These are phyloP conservation scores for Candida ulmi DNA, from an alignment of 805 yeast species.

Conservation along the genomic window DNA sequence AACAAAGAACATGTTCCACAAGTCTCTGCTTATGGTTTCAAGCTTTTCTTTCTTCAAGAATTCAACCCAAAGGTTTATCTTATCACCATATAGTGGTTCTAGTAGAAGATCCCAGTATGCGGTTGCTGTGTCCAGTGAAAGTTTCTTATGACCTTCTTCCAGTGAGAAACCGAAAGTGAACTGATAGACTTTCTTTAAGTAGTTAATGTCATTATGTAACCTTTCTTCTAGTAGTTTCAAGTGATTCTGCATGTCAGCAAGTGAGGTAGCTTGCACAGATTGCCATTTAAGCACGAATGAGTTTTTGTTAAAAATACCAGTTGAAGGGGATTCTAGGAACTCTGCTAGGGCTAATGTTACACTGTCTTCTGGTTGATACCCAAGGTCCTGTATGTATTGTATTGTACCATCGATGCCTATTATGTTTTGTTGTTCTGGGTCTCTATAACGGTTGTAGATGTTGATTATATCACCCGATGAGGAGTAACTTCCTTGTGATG, in stretches of 20 bases:
- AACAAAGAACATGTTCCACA: slow-evolving; percentile 79
- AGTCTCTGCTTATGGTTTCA: slow-evolving; percentile 57
- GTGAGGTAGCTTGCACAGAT: slow-evolving; percentile 21
- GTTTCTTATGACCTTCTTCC: slow-evolving; percentile 52
- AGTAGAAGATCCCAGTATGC: slow-evolving; percentile 78
- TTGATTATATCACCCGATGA: not conserved
- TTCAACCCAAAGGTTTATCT: slow-evolving; percentile 50
- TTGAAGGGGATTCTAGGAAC: slow-evolving; percentile 57
- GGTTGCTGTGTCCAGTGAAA: slow-evolving; percentile 54
- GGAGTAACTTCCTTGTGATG: slow-evolving; percentile 9
- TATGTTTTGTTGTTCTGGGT: slow-evolving; percentile 13
- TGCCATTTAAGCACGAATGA: slow-evolving; percentile 59
- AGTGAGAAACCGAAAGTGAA: slow-evolving; percentile 65
- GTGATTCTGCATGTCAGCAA: slow-evolving; percentile 42
- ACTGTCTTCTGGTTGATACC: slow-evolving; percentile 68
- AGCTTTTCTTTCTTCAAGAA: slow-evolving; percentile 43
- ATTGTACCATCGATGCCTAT: slow-evolving; percentile 82
- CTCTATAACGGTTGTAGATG: slow-evolving; percentile 21
- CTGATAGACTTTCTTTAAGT: slow-evolving; percentile 56
- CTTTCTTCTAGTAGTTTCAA: slow-evolving; percentile 28
- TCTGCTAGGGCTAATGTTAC: slow-evolving; percentile 66
- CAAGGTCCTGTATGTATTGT: slow-evolving; percentile 58
- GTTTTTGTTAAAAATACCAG: slow-evolving; percentile 52
- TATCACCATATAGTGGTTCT: slow-evolving; percentile 21
- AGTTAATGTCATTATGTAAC: slow-evolving; percentile 30